phyloP scores from a whole-genome alignment of 768 basidiomycete genomes.

The Agaricus sinodeliciosus region DNA sequence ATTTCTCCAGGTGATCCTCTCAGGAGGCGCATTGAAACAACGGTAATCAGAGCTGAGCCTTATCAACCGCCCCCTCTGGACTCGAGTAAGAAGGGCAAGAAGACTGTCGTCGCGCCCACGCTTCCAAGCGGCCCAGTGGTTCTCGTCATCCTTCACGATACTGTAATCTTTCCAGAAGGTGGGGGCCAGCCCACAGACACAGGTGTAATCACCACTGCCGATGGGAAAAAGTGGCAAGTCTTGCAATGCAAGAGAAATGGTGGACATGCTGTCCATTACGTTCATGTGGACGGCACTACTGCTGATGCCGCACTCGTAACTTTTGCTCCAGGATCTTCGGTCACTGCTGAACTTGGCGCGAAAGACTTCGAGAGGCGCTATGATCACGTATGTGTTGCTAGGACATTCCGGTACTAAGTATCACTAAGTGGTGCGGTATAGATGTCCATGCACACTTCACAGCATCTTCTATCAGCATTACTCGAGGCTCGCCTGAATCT shows the following conservation, averaged over 20 bases:
- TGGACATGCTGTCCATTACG: conserved; percentile 70
- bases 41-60: conserved; percentile 42
- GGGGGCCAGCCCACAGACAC: conserved; percentile 78
- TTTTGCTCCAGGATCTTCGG: conserved; percentile 45
- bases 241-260: conserved; percentile 63
- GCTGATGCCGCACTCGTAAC: conserved; percentile 36
- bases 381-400: conserved; percentile 53
- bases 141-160: conserved; percentile 69
- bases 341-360: conserved; percentile 48
- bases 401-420: neutral
- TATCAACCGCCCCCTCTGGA: conserved; percentile 33
- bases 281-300: conserved; percentile 35
- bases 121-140: conserved; percentile 41
- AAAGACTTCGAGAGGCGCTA: conserved; percentile 58
- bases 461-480: conserved; percentile 79
- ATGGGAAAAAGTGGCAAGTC: conserved; percentile 50
- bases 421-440: conserved; percentile 18
- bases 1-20: conserved; percentile 57
- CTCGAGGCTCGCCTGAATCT: conserved; percentile 57
- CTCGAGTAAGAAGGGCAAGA: conserved; percentile 45
- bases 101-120: conserved; percentile 44
- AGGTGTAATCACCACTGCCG: conserved; percentile 42
- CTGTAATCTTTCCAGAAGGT: conserved; percentile 77
- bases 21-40: conserved; percentile 49
- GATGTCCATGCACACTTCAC: conserved; percentile 84